Conservation (phyloP, 2,329 filamentous ascomycete genomes). For the Botrytis deweyae region DNA sequence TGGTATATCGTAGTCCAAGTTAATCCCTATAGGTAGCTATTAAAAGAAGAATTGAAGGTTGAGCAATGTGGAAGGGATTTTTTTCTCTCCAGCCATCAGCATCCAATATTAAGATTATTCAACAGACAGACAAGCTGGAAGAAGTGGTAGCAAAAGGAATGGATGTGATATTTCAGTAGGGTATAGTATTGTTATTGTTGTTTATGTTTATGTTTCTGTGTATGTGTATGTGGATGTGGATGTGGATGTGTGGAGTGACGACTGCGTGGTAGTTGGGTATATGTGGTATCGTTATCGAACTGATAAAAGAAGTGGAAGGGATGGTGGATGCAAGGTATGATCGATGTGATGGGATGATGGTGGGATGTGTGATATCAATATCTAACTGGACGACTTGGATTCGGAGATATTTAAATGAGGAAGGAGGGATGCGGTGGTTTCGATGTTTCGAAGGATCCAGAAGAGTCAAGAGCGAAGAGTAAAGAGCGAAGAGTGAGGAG, state of each 20-base stretch:
- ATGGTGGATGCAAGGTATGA: neutral
- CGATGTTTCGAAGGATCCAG: neutral
- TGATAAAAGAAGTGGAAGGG: constrained; percentile 4
- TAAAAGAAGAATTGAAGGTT: neutral
- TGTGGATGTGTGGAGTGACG: neutral
- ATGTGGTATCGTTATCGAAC: constrained; percentile 7
- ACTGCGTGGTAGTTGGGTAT: neutral
- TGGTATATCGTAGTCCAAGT: neutral
- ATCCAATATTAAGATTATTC: constrained; percentile 12
- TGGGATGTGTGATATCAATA: neutral
- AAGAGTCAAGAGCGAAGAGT: neutral
- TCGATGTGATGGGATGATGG: neutral
- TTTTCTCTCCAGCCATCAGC: neutral
- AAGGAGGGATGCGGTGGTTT: neutral
- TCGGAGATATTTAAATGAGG: neutral
- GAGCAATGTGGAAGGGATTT: neutral
- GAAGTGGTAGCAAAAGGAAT: neutral
- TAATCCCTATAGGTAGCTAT: neutral
- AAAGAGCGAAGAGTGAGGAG: neutral
- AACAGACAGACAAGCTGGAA: neutral
- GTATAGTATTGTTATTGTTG: neutral
- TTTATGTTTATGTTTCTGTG: neutral
- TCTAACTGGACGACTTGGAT: neutral
- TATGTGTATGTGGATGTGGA: neutral
- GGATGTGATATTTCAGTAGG: neutral